Evolutionary conservation across 805 yeast genomes (phyloP).

Genomic region (Metschnikowia picachoensis): DNA sequence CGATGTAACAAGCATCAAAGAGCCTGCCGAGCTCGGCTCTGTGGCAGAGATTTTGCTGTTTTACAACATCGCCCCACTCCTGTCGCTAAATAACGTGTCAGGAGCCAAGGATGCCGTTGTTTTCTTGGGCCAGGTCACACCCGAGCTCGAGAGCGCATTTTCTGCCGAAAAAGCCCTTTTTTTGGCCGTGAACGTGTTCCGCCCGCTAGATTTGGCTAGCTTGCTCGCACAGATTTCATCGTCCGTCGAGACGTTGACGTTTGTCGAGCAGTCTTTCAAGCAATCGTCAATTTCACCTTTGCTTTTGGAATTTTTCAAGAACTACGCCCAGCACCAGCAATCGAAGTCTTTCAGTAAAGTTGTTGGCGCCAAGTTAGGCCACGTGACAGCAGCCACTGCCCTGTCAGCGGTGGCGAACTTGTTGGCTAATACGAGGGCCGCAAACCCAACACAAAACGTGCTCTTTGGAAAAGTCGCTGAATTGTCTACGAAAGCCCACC

Average conservation of each 20-base stretch:
- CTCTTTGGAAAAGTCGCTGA: slow-evolving; percentile 49
- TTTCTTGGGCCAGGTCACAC: slow-evolving; percentile 56
- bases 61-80: slow-evolving; percentile 29
- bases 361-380: slow-evolving; percentile 54
- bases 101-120: slow-evolving; percentile 51
- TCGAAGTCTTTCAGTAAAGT: slow-evolving; percentile 47
- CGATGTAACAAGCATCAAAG: slow-evolving; percentile 5
- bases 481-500: slow-evolving; percentile 27
- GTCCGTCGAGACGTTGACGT: slow-evolving; percentile 51
- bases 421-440: slow-evolving; percentile 48
- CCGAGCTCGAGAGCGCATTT: slow-evolving; percentile 40
- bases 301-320: slow-evolving; percentile 69
- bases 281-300: slow-evolving; percentile 56
- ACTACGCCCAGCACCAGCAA: slow-evolving; percentile 44
- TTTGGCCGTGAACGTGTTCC: slow-evolving; percentile 58
- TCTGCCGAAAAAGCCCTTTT: slow-evolving; percentile 41
- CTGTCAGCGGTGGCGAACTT: slow-evolving; percentile 45
- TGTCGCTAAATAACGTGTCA: slow-evolving; percentile 23
- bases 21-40: slow-evolving; percentile 1
- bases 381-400: slow-evolving; percentile 37
- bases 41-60: slow-evolving; percentile 23
- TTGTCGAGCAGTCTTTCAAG: slow-evolving; percentile 58
- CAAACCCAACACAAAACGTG: slow-evolving; percentile 58
- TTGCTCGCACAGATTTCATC: slow-evolving; percentile 51
- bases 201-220: slow-evolving; percentile 63